Evolutionary conservation across 352 stramenopile species (phyloP).

Genomic region (Phytophthora cryptogea): DNA sequence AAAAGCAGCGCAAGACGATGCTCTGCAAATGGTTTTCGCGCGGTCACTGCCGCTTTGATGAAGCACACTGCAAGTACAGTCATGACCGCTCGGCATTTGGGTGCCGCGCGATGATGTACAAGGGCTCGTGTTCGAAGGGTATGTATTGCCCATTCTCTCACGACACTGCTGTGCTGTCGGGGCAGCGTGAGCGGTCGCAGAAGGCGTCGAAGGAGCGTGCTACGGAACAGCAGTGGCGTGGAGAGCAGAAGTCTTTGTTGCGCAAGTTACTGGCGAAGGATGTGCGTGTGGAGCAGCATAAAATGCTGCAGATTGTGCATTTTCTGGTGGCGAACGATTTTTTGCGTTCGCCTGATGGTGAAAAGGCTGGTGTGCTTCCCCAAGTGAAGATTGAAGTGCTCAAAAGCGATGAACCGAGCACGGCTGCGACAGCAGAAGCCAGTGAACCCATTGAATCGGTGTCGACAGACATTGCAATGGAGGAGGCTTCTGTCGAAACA

Average conservation of each 20-base stretch:
- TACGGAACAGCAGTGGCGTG: constrained; percentile 66
- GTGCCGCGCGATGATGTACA: constrained; percentile 62
- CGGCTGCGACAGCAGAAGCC: constrained; percentile 16
- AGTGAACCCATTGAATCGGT: constrained; percentile 28
- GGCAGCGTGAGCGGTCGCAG: constrained; percentile 33
- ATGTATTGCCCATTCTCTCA: constrained; percentile 69
- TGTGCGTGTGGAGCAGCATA: constrained; percentile 65
- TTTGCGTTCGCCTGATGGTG: constrained; percentile 36
- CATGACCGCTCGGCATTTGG: constrained; percentile 65
- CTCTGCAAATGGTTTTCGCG: constrained; percentile 74
- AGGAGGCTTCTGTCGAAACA: constrained; percentile 29
- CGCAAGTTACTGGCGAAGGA: constrained; percentile 79
- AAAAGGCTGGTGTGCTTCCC: constrained; percentile 8
- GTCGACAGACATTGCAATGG: constrained; percentile 29
- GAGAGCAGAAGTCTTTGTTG: constrained; percentile 68
- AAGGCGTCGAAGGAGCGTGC: constrained; percentile 44
- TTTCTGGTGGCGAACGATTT: constrained; percentile 65
- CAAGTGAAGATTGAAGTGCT: constrained; percentile 28
- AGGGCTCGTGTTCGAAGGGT: constrained; percentile 59
- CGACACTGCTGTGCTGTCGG: constrained; percentile 40
- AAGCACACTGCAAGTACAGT: constrained; percentile 64
- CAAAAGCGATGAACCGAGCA: constrained; percentile 18
- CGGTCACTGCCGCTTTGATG: constrained; percentile 63
- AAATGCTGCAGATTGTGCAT: constrained; percentile 81
- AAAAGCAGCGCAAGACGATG: constrained; percentile 51